phyloP scores from a whole-genome alignment of 345 rosid species.

The Gossypium stocksii region DNA sequence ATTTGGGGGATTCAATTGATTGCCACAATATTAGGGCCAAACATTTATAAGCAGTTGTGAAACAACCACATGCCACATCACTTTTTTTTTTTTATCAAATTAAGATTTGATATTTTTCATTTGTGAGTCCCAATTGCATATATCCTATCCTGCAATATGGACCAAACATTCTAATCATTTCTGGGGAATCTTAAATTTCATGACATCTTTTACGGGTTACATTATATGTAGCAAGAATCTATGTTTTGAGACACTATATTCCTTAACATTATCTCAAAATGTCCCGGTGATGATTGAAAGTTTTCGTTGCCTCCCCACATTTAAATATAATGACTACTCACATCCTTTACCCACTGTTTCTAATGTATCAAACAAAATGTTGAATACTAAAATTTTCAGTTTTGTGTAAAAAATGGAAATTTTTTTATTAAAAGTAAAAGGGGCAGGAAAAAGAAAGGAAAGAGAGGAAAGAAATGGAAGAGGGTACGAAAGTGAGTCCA shows the following conservation, averaged over 20 bases:
- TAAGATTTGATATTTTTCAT: not conserved
- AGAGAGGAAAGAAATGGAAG: too few relatives aligned
- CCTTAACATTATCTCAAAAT: not conserved
- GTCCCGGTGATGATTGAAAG: too few relatives aligned
- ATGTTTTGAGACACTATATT: not conserved
- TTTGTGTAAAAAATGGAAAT: too few relatives aligned
- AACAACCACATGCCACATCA: not conserved
- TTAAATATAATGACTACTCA: too few relatives aligned
- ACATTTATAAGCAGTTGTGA: not conserved
- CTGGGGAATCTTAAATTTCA: not conserved
- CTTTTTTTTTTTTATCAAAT: not conserved
- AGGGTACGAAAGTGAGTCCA: too few relatives aligned
- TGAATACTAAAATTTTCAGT: too few relatives aligned
- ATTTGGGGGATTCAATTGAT: not conserved
- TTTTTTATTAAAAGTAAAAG: too few relatives aligned
- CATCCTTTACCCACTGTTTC: too few relatives aligned
- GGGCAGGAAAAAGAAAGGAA: too few relatives aligned
- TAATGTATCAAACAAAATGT: too few relatives aligned
- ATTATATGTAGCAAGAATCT: not conserved
- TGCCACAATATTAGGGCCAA: too few relatives aligned
- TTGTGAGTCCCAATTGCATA: not conserved
- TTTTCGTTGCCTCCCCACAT: too few relatives aligned
- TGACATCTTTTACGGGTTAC: not conserved
- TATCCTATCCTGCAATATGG: not conserved
- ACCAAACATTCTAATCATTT: not conserved